phyloP scores from a whole-genome alignment of 176 grass and related monocot genomes.

The Oryza brachyantha region DNA sequence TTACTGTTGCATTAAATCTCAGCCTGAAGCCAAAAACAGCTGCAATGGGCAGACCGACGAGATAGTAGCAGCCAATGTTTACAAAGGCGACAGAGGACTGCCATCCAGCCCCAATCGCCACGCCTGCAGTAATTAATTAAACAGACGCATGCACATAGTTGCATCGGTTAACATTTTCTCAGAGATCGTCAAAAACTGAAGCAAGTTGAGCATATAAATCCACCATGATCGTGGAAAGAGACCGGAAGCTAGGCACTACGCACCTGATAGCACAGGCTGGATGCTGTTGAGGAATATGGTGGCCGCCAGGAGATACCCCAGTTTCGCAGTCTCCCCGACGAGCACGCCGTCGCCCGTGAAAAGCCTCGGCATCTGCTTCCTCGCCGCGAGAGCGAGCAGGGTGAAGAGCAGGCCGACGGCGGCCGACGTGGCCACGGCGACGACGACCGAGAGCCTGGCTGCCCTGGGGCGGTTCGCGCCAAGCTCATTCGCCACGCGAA shows the following conservation, averaged over 20 bases:
- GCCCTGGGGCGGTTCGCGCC: slow-evolving; percentile 66
- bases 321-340: slow-evolving; percentile 40
- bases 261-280: slow-evolving; percentile 78
- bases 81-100: slow-evolving; percentile 63
- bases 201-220: neutral
- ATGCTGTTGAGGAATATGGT: slow-evolving; percentile 77
- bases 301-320: slow-evolving; percentile 58
- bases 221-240: neutral
- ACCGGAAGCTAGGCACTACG: too few species aligned
- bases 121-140: slow-evolving; percentile 39
- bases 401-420: slow-evolving; percentile 49
- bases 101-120: slow-evolving; percentile 81
- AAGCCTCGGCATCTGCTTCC: slow-evolving; percentile 51
- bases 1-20: slow-evolving; percentile 41
- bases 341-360: slow-evolving; percentile 40
- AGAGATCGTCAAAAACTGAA: neutral
- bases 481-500: slow-evolving; percentile 74
- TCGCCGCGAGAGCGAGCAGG: slow-evolving; percentile 24
- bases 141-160: neutral
- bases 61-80: slow-evolving; percentile 64
- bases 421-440: slow-evolving; percentile 46
- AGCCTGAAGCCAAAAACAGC: slow-evolving; percentile 61
- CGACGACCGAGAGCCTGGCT: slow-evolving; percentile 54
- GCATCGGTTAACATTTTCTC: too few species aligned
- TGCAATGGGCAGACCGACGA: slow-evolving; percentile 58